Conservation (phyloP, 2,329 filamentous ascomycete genomes). For the Triangularia setosa region DNA sequence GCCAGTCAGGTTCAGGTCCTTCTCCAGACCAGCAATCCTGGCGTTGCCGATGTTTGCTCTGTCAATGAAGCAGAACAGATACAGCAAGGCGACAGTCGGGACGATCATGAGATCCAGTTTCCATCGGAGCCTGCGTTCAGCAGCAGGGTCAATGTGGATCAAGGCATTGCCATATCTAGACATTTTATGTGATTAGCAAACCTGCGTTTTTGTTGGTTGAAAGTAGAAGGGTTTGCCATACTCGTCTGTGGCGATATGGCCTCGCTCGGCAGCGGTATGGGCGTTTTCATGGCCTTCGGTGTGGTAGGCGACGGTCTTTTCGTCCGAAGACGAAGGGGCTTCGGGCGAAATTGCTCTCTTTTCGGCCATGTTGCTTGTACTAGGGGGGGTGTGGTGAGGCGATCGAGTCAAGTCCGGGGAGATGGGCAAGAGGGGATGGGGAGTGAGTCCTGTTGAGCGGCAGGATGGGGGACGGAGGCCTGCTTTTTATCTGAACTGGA, state of each 20-base stretch:
- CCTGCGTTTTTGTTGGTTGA: too few relatives aligned
- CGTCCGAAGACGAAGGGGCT: constrained; percentile 12
- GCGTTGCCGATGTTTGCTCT: constrained; percentile 61
- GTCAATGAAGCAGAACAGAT: constrained; percentile 69
- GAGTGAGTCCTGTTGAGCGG: background rate
- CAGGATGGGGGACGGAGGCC: background rate
- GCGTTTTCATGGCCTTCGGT: constrained; percentile 39
- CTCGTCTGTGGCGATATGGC: constrained; percentile 48
- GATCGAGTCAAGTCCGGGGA: background rate
- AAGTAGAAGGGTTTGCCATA: constrained; percentile 24
- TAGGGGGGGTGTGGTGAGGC: background rate
- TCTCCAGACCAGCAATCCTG: constrained; percentile 51
- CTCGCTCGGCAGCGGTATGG: constrained; percentile 35
- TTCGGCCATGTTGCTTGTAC: constrained; percentile 17
- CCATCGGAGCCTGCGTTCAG: constrained; percentile 51
- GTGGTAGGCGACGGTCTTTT: constrained; percentile 10
- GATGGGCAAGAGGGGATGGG: background rate
- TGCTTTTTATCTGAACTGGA: background rate
- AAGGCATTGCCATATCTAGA: constrained; percentile 31
- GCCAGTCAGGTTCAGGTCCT: constrained; percentile 47
- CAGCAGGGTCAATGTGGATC: constrained; percentile 51
- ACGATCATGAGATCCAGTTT: constrained; percentile 63
- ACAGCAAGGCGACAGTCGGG: constrained; percentile 60
- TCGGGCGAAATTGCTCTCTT: constrained; percentile 9
- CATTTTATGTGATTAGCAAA: too few relatives aligned